Conservation (phyloP, 2,329 filamentous ascomycete species). For the Camillea tinctor region DNA sequence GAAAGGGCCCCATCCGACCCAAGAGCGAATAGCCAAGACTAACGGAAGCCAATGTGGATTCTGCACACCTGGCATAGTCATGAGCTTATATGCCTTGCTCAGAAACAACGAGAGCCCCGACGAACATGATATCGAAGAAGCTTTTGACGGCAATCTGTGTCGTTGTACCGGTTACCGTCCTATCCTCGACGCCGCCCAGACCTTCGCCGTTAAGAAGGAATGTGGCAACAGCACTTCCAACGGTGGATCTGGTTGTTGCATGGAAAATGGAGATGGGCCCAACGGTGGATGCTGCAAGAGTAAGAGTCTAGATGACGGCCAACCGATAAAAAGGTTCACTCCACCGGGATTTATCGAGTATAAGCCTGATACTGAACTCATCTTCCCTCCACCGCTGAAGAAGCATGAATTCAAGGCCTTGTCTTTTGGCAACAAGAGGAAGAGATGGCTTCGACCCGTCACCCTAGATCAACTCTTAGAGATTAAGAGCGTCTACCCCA, state of each 20-base stretch:
- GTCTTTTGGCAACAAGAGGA: slow-evolving; percentile 90
- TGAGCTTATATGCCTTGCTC: slow-evolving; percentile 92
- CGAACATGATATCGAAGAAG: slow-evolving; percentile 86
- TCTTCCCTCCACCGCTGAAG: slow-evolving; percentile 83
- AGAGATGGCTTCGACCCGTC: slow-evolving; percentile 88
- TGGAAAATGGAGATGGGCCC: slow-evolving; percentile 57
- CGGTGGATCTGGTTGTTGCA: slow-evolving; percentile 64
- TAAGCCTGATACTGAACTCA: slow-evolving; percentile 88
- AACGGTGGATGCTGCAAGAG: slow-evolving; percentile 70
- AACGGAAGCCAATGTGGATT: slow-evolving; percentile 94
- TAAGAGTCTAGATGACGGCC: slow-evolving; percentile 47
- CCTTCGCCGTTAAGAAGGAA: slow-evolving; percentile 63
- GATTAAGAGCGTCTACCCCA: slow-evolving; percentile 82
- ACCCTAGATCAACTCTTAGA: slow-evolving; percentile 84
- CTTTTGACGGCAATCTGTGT: slow-evolving; percentile 95
- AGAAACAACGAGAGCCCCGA: slow-evolving; percentile 78
- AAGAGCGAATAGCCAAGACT: slow-evolving; percentile 85
- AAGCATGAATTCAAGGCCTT: slow-evolving; percentile 81
- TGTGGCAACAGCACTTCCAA: slow-evolving; percentile 51
- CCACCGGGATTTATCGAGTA: slow-evolving; percentile 93
- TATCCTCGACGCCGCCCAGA: slow-evolving; percentile 90
- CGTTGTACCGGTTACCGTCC: slow-evolving; percentile 93
- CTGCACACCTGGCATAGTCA: slow-evolving; percentile 96
- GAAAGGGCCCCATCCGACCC: slow-evolving; percentile 81
- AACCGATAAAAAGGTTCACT: slow-evolving; percentile 68